Evolutionary conservation across 306 rosid genomes (phyloP).

Genomic region (Cucurbita moschata): DNA sequence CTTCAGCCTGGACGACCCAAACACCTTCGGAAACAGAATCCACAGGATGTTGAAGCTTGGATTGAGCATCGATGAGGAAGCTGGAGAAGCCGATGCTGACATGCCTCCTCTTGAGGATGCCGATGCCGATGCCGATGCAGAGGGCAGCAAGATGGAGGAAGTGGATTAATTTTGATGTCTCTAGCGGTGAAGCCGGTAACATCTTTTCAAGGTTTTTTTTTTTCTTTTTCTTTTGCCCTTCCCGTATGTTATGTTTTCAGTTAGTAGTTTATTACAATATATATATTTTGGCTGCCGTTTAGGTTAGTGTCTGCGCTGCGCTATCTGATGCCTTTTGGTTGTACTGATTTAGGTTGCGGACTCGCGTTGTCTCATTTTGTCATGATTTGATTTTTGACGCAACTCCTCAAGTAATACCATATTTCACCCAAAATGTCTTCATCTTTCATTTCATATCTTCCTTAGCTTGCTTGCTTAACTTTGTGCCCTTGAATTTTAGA

Average conservation of each 20-base stretch:
- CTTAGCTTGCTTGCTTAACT: background rate
- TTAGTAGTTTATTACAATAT: background rate
- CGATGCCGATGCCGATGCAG: constrained; percentile 61
- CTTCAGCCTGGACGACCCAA: constrained; percentile 91
- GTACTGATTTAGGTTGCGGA: too few species aligned
- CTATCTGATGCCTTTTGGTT: too few species aligned
- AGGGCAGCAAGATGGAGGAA: constrained; percentile 96
- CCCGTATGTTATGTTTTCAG: background rate
- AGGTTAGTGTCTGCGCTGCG: background rate
- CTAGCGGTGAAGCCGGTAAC: background rate
- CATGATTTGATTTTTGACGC: background rate
- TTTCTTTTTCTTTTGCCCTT: too few species aligned
- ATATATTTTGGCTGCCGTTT: background rate
- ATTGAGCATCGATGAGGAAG: constrained; percentile 80
- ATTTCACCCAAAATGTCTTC: background rate
- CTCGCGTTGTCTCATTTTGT: too few species aligned
- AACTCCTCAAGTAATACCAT: background rate
- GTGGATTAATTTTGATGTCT: constrained; percentile 37
- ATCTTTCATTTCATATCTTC: background rate
- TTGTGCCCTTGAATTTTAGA: too few species aligned
- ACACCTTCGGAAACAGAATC: constrained; percentile 91
- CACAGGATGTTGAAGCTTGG: constrained; percentile 95
- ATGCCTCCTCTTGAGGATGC: constrained; percentile 87
- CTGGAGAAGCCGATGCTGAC: constrained; percentile 48
- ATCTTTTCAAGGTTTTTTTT: background rate